Conservation (phyloP, 2,329 filamentous ascomycete genomes). For the Diaporthe velutina region DNA sequence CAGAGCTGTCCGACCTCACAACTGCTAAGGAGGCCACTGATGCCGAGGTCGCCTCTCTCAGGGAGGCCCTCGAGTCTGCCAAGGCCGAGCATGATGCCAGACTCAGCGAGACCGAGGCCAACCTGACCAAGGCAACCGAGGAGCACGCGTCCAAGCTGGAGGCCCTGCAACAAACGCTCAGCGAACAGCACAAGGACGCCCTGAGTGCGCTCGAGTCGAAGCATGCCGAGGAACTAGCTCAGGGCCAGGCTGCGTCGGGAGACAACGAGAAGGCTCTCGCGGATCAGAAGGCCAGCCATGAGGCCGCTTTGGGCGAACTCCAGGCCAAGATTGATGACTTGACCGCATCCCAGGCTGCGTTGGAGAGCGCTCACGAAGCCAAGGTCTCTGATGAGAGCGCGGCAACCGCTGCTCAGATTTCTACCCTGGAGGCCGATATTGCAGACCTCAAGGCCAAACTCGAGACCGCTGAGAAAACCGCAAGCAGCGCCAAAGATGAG, state of each 20-base stretch:
- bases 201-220: conserved; percentile 66
- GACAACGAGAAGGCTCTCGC: conserved; percentile 63
- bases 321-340: conserved; percentile 69
- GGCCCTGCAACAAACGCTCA: conserved; percentile 62
- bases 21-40: conserved; percentile 63
- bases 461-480: conserved; percentile 61
- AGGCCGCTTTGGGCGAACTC: conserved; percentile 60
- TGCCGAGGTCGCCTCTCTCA: conserved; percentile 61
- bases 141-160: conserved; percentile 65
- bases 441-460: conserved; percentile 63
- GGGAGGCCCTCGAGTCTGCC: conserved; percentile 63
- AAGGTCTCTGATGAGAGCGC: conserved; percentile 60
- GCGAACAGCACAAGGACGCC: conserved; percentile 63
- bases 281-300: conserved; percentile 65
- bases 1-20: conserved; percentile 62
- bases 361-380: conserved; percentile 60
- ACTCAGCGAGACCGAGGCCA: conserved; percentile 54
- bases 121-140: conserved; percentile 54
- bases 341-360: conserved; percentile 58
- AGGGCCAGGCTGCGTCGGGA: conserved; percentile 58
- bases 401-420: conserved; percentile 59
- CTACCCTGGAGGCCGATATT: conserved; percentile 65
- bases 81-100: conserved; percentile 56
- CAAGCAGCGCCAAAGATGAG: conserved; percentile 57
- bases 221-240: conserved; percentile 64